Evolutionary conservation across 176 grass and related monocot species (phyloP).

Genomic region (Paspalum notatum): DNA sequence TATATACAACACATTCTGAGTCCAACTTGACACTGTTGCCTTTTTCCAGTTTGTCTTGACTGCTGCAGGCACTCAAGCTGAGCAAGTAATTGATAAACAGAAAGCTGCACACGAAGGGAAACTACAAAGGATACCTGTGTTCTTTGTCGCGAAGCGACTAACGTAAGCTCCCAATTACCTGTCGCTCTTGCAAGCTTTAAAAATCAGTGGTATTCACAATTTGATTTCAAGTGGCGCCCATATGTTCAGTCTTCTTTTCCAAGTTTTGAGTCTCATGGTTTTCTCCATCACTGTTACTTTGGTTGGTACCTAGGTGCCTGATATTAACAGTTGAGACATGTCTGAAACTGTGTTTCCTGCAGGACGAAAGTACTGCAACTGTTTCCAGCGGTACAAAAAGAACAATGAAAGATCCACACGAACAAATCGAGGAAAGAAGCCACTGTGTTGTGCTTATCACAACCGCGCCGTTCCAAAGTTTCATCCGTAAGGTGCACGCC

Average conservation of each 20-base stretch:
- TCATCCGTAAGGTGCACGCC: not conserved
- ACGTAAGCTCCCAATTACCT: slow-evolving; percentile 55
- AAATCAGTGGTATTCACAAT: not conserved
- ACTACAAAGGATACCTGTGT: slow-evolving; percentile 79
- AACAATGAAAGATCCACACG: slow-evolving; percentile 53
- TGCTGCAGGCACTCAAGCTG: slow-evolving; percentile 74
- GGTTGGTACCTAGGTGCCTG: not conserved
- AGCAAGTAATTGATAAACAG: slow-evolving; percentile 64
- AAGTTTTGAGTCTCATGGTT: not conserved
- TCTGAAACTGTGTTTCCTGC: slow-evolving; percentile 27
- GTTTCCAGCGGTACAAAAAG: slow-evolving; percentile 60
- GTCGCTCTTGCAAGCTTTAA: slow-evolving; percentile 7
- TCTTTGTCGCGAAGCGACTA: slow-evolving; percentile 71
- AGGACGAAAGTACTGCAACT: slow-evolving; percentile 69
- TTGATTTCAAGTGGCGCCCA: not conserved
- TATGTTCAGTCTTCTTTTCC: not conserved
- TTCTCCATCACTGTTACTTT: not conserved
- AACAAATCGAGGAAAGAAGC: slow-evolving; percentile 25
- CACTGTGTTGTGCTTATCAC: slow-evolving; percentile 1
- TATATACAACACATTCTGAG: slow-evolving; percentile 22
- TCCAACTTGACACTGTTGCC: slow-evolving; percentile 6
- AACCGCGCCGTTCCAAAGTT: not conserved
- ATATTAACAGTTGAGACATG: slow-evolving; percentile 14
- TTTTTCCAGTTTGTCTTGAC: slow-evolving; percentile 88
- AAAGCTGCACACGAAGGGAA: slow-evolving; percentile 65